Conservation (phyloP, 2,329 filamentous ascomycete species). For the Drechslerella dactyloides region DNA sequence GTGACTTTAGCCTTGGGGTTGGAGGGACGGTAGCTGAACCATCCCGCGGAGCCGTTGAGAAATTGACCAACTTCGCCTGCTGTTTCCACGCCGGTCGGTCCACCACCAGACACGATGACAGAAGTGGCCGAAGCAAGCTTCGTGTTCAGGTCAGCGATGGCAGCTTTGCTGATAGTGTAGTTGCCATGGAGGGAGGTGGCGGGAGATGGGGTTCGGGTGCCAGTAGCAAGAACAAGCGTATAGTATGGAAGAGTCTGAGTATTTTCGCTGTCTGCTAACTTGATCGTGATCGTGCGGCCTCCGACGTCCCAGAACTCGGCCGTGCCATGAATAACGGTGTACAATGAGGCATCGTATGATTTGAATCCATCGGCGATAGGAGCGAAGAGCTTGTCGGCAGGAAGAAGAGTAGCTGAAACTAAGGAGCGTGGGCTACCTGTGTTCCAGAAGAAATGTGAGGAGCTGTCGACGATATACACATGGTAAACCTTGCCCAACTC, state of each 20-base stretch:
- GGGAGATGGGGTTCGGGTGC: conserved; percentile 61
- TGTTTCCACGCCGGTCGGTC: conserved; percentile 61
- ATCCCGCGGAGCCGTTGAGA: conserved; percentile 61
- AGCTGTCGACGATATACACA: conserved; percentile 60
- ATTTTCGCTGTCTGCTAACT: conserved; percentile 15
- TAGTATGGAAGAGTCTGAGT: conserved; percentile 58
- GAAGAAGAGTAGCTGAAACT: conserved; percentile 60
- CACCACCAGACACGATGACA: conserved; percentile 62
- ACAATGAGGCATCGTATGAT: conserved; percentile 58
- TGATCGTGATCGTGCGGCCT: conserved; percentile 57
- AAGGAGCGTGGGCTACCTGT: conserved; percentile 62
- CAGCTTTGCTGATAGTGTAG: conserved; percentile 54
- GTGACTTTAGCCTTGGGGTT: conserved; percentile 60
- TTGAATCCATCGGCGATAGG: conserved; percentile 58
- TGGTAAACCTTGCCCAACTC: conserved; percentile 57
- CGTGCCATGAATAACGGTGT: conserved; percentile 60
- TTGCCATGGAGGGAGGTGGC: conserved; percentile 51
- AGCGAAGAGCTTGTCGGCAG: conserved; percentile 61
- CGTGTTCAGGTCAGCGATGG: conserved; percentile 59
- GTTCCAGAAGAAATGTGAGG: conserved; percentile 60
- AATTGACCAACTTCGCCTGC: conserved; percentile 64
- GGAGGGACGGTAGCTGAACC: conserved; percentile 56
- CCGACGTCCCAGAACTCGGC: conserved; percentile 58
- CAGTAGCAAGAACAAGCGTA: conserved; percentile 63
- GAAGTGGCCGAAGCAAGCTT: conserved; percentile 58